phyloP scores from a whole-genome alignment of 345 rosid genomes.

The Noccaea bulbosa region DNA sequence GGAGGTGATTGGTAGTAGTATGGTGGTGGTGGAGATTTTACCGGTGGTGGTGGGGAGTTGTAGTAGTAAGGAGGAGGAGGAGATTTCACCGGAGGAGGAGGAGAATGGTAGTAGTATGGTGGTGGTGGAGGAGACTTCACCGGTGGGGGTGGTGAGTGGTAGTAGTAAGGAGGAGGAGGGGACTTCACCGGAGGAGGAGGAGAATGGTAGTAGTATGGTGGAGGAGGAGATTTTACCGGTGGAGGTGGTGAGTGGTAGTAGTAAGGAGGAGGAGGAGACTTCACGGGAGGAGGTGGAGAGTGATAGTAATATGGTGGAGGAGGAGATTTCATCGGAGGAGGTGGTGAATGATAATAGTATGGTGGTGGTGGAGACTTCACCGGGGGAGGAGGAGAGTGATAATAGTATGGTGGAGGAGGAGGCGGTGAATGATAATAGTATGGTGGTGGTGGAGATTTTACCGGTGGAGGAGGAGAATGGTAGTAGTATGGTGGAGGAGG shows the following conservation, averaged over 20 bases:
- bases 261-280: constrained; percentile 44
- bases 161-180: constrained; percentile 42
- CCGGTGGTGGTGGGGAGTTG: constrained; percentile 48
- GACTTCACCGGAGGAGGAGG: constrained; percentile 47
- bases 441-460: constrained; percentile 36
- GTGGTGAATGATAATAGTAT: constrained; percentile 44
- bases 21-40: constrained; percentile 40
- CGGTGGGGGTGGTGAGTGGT: constrained; percentile 43
- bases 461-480: constrained; percentile 47
- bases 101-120: constrained; percentile 41
- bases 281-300: constrained; percentile 45
- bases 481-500: constrained; percentile 42
- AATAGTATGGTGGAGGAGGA: constrained; percentile 46
- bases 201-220: constrained; percentile 40
- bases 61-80: constrained; percentile 47
- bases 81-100: constrained; percentile 44
- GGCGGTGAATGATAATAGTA: constrained; percentile 49
- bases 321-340: constrained; percentile 31
- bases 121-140: constrained; percentile 40
- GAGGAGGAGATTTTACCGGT: constrained; percentile 40
- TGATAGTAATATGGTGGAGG: constrained; percentile 43
- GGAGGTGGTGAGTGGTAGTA: constrained; percentile 48
- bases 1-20: constrained; percentile 46
- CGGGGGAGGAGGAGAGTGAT: constrained; percentile 48
- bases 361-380: constrained; percentile 38